Evolutionary conservation across 768 basidiomycete genomes (phyloP).

Genomic region (Podaxis carcinomalis): DNA sequence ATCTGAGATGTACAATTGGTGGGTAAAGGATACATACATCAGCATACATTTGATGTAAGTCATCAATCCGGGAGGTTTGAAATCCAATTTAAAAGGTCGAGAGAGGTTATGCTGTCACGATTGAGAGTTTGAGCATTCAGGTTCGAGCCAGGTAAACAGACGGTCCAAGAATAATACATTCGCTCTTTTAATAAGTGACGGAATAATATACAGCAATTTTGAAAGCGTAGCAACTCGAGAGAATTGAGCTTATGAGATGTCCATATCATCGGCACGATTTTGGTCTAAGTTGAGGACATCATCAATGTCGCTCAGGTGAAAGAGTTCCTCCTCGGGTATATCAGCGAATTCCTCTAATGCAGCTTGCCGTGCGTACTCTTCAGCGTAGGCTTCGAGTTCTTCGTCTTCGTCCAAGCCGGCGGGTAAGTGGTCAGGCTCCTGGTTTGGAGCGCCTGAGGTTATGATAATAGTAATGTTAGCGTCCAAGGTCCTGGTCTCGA

Average conservation of each 20-base stretch:
- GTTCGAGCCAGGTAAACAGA: background rate
- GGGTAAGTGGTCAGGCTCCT: constrained; percentile 19
- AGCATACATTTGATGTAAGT: too few relatives aligned
- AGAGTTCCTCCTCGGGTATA: constrained; percentile 37
- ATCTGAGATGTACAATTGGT: too few relatives aligned
- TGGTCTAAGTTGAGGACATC: constrained; percentile 14
- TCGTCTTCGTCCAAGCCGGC: constrained; percentile 47
- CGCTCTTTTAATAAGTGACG: background rate
- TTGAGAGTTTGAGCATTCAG: too few relatives aligned
- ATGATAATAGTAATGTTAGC: background rate
- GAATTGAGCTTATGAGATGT: constrained; percentile 18
- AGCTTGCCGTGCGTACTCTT: constrained; percentile 40
- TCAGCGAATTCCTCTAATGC: constrained; percentile 45
- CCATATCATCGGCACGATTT: constrained; percentile 23
- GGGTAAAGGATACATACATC: too few relatives aligned
- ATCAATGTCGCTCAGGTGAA: constrained; percentile 12
- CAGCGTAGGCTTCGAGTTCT: constrained; percentile 56
- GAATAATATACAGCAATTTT: background rate
- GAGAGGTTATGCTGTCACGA: too few relatives aligned
- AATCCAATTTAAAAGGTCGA: too few relatives aligned
- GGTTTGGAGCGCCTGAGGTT: constrained; percentile 1
- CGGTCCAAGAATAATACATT: background rate
- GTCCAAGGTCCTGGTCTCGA: too few relatives aligned
- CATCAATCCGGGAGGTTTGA: too few relatives aligned
- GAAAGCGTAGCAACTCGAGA: background rate